Conservation (phyloP, 73 alveolate genomes). For the Blepharisma stoltei region DNA sequence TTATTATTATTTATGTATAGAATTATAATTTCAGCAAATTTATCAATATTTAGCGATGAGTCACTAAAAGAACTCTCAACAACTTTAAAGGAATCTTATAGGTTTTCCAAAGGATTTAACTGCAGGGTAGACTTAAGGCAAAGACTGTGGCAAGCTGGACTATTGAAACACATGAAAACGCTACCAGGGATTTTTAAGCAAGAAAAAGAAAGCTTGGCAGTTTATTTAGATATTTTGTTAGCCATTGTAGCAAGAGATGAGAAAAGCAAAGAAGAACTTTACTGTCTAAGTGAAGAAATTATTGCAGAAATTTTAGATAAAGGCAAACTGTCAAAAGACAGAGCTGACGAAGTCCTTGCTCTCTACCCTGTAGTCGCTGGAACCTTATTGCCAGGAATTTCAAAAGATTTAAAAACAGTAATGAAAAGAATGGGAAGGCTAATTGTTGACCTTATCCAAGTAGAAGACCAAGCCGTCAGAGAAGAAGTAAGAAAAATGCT, state of each 20-base stretch:
- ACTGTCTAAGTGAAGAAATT: background rate
- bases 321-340: background rate
- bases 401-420: background rate
- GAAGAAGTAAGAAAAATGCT: background rate
- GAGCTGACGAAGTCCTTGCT: background rate
- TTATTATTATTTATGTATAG: no score
- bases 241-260: background rate
- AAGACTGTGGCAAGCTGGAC: slow-evolving; percentile 57
- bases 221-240: background rate
- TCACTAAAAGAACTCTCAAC: slow-evolving; percentile 30
- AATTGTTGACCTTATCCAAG: background rate
- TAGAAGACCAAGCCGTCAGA: background rate
- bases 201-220: slow-evolving; percentile 39
- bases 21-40: slow-evolving; percentile 34
- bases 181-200: slow-evolving; percentile 55
- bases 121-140: slow-evolving; percentile 39
- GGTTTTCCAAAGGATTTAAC: slow-evolving; percentile 54
- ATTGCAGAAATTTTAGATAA: background rate
- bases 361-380: background rate
- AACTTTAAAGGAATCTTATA: slow-evolving; percentile 38
- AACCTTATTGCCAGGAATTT: background rate
- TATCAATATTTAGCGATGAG: background rate
- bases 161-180: slow-evolving; percentile 46
- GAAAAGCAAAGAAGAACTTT: background rate
- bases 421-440: background rate